phyloP scores from a whole-genome alignment of 148 eudicot genomes.

The Amaranthus cruentus region DNA sequence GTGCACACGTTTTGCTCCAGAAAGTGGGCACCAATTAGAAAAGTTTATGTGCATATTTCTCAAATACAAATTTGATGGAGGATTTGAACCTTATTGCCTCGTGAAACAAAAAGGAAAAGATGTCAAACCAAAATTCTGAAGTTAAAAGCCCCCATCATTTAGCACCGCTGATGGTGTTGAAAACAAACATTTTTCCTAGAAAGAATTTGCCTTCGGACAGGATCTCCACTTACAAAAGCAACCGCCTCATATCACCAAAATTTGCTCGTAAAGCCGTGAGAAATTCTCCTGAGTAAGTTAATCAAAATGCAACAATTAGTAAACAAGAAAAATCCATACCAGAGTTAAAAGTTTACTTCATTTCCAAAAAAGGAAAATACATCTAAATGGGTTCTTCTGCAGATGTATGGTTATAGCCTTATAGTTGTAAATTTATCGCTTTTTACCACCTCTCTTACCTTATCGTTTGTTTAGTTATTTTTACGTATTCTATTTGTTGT shows the following conservation, averaged over 20 bases:
- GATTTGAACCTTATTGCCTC: not conserved
- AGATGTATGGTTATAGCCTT: too few relatives aligned
- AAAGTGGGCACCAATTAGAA: too few relatives aligned
- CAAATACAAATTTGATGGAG: not conserved
- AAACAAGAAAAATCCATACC: not conserved
- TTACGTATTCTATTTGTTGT: too few relatives aligned
- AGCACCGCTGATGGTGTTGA: not conserved
- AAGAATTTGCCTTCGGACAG: not conserved
- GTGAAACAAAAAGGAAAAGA: too few relatives aligned
- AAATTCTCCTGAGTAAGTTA: conserved; percentile 52
- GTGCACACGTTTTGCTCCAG: too few relatives aligned
- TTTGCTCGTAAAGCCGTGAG: conserved; percentile 56
- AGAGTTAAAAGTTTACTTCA: not conserved
- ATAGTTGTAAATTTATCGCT: too few relatives aligned
- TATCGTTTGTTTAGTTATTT: too few relatives aligned
- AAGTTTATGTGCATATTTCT: too few relatives aligned
- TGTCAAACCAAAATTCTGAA: not conserved
- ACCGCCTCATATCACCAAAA: conserved; percentile 61
- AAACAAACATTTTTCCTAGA: not conserved
- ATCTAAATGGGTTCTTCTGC: not conserved
- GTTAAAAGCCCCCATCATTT: not conserved
- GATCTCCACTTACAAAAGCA: conserved; percentile 41
- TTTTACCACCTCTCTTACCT: too few relatives aligned
- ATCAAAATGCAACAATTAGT: not conserved
- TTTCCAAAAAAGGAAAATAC: not conserved